Percentiles rank a stretch among this genome's conserved stretches.
phyloP scores from a whole-genome alignment of 1,284 basidiomycete species.

The Fomitiporia mediterranea region DNA sequence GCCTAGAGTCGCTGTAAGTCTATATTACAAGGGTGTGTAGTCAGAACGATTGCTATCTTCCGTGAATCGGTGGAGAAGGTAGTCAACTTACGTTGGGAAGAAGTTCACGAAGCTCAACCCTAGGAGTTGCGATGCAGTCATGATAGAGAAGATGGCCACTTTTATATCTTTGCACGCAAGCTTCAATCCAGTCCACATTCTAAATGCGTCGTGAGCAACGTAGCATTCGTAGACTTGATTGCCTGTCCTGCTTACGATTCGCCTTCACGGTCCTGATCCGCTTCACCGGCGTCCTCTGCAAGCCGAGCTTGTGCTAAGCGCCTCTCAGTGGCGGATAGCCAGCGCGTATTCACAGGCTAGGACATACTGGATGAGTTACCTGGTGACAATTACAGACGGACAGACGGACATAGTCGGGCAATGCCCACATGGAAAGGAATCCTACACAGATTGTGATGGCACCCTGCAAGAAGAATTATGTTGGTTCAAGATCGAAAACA shows the following conservation, averaged over 20 bases:
- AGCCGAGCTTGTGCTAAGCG: slow-evolving; percentile 67
- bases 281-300: slow-evolving; percentile 72
- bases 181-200: slow-evolving; percentile 48
- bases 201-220: slow-evolving; percentile 24
- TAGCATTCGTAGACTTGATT: slow-evolving; percentile 3
- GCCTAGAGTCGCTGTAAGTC: slow-evolving; percentile 35
- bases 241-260: slow-evolving; percentile 42
- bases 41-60: slow-evolving; percentile 18
- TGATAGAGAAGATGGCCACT: slow-evolving; percentile 54
- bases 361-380: background rate
- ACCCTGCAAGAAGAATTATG: slow-evolving; percentile 35
- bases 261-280: slow-evolving; percentile 50
- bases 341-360: slow-evolving; percentile 62
- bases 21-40: slow-evolving; percentile 43
- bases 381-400: background rate
- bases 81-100: slow-evolving; percentile 56
- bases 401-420: slow-evolving; percentile 28
- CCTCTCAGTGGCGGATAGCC: slow-evolving; percentile 54
- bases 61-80: too few relatives aligned
- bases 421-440: slow-evolving; percentile 45
- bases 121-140: slow-evolving; percentile 47
- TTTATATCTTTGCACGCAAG: slow-evolving; percentile 61
- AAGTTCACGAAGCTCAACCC: slow-evolving; percentile 71
- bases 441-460: slow-evolving; percentile 53
- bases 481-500: background rate